phyloP scores from a whole-genome alignment of 495 filamentous ascomycete genomes.

The Xylaria cubensis region DNA sequence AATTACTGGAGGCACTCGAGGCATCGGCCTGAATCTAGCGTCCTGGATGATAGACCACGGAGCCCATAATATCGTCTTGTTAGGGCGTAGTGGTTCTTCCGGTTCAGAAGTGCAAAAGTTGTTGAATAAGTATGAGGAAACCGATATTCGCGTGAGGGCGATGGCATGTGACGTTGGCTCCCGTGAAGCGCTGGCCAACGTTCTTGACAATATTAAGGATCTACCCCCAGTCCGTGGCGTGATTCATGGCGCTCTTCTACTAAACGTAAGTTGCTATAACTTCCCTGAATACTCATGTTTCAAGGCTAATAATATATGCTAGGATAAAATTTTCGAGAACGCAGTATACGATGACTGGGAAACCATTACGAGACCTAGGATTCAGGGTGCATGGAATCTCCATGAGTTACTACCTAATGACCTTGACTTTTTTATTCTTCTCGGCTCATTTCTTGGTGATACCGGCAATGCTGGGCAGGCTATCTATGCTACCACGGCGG shows the following conservation, averaged over 20 bases:
- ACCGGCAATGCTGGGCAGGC: constrained; percentile 3
- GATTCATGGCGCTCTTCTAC: constrained; percentile 26
- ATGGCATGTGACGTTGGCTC: constrained; percentile 44
- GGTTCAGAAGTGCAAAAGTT: constrained; percentile 21
- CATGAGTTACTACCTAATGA: constrained; percentile 46
- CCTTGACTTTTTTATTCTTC: constrained; percentile 30
- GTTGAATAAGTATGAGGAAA: constrained; percentile 11
- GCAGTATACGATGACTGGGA: constrained; percentile 9
- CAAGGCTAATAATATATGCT: background rate
- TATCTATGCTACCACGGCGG: constrained; percentile 10
- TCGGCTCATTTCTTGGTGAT: constrained; percentile 1
- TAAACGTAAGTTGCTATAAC: constrained; percentile 5
- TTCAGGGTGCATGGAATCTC: constrained; percentile 51
- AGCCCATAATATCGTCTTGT: constrained; percentile 51
- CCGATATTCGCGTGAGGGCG: constrained; percentile 25
- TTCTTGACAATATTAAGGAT: constrained; percentile 29
- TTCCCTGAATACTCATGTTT: background rate
- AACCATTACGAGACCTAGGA: constrained; percentile 43
- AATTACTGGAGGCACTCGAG: constrained; percentile 55
- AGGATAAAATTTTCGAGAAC: constrained; percentile 23
- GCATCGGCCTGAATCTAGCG: constrained; percentile 53
- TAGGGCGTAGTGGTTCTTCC: constrained; percentile 50
- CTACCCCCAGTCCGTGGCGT: constrained; percentile 54
- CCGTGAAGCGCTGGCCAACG: constrained; percentile 10
- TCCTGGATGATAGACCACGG: constrained; percentile 57